A percentile compares a stretch with the other conserved stretches of the same genome.
phyloP scores from a whole-genome alignment of 305 asterid genomes.

The Fraxinus nigra region DNA sequence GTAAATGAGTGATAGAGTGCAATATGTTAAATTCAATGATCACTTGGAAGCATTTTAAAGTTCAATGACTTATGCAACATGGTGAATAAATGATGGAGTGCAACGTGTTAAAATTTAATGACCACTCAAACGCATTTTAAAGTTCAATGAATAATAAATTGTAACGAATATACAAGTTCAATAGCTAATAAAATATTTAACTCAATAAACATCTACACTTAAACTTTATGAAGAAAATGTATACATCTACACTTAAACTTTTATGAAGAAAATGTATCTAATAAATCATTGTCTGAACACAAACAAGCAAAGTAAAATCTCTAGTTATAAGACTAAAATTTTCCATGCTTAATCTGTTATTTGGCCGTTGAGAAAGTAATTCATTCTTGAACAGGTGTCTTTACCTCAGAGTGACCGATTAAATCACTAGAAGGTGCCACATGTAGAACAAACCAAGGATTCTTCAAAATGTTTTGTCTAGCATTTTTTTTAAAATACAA shows the following conservation, averaged over 20 bases:
- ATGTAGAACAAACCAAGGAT: not conserved
- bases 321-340: not conserved
- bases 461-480: not conserved
- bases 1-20: no score
- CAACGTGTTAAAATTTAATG: no score
- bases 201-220: not conserved
- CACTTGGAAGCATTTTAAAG: no score
- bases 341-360: not conserved
- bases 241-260: not conserved
- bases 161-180: no score
- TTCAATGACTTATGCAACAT: no score
- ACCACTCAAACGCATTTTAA: no score
- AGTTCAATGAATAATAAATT: no score
- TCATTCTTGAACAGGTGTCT: not conserved
- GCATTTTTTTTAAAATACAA: no score
- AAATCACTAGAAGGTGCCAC: not conserved
- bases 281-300: not conserved
- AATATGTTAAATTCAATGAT: no score
- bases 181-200: no score
- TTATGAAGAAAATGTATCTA: not conserved
- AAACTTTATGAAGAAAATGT: not conserved
- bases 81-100: no score
- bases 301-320: not conserved
- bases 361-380: not conserved
- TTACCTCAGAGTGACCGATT: not conserved